Conservation (phyloP, 805 yeast genomes). For the Kuraishia cidri region DNA sequence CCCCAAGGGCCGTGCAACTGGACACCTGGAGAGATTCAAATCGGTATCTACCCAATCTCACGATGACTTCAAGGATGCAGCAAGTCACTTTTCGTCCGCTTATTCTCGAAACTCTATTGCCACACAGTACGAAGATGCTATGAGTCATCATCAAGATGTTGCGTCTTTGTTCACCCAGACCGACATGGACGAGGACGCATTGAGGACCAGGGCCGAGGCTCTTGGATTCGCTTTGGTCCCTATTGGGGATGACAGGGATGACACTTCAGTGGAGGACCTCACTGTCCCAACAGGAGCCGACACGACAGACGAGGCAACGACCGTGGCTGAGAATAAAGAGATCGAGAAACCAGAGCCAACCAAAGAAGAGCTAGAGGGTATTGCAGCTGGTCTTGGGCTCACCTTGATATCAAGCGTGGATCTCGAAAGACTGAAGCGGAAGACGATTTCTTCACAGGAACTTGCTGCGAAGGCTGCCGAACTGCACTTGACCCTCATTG, state of each 20-base stretch:
- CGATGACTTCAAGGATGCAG: conserved; percentile 9
- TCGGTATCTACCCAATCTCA: conserved; percentile 1
- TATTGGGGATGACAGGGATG: conserved; percentile 9
- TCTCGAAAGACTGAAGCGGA: conserved; percentile 16
- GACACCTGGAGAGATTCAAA: neutral
- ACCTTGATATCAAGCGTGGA: conserved; percentile 22
- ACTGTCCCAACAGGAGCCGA: too few species aligned
- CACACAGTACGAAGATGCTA: conserved; percentile 6
- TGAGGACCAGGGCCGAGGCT: conserved; percentile 22
- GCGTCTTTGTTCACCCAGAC: conserved; percentile 7
- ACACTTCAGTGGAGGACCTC: conserved; percentile 15
- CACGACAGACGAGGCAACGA: too few species aligned
- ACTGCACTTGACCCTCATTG: conserved; percentile 25
- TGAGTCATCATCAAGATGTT: conserved; percentile 7
- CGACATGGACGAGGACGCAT: conserved; percentile 17
- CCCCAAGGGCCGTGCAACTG: neutral
- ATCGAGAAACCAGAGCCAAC: too few species aligned
- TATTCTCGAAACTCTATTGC: neutral
- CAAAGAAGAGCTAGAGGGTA: conserved; percentile 3
- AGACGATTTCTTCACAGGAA: conserved; percentile 20
- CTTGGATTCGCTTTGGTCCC: conserved; percentile 26
- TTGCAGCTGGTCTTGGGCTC: conserved; percentile 23
- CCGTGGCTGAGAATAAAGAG: too few species aligned
- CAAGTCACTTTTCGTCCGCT: conserved; percentile 3
- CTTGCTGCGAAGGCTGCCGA: conserved; percentile 28